A percentile compares a stretch with the other conserved stretches of the same genome.
These are phyloP conservation scores for Syncephalastrum racemosum DNA, from an alignment of 371 early-diverging fungal species.

Conservation along the genomic window DNA sequence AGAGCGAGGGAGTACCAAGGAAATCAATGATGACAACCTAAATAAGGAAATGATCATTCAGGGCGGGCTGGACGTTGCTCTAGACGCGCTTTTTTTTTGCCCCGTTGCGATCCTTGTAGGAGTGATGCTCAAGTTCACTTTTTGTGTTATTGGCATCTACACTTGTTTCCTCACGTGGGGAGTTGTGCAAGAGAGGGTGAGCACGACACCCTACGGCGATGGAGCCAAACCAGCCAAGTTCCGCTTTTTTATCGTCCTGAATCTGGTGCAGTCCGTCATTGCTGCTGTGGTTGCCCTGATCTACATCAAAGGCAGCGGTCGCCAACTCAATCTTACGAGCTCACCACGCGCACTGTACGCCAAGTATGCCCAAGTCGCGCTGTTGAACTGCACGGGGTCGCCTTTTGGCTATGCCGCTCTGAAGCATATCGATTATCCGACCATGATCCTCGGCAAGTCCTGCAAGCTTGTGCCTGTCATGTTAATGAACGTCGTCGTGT, in stretches of 20 bases:
- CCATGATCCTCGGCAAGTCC: conserved; percentile 95
- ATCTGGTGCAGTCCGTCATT: conserved; percentile 78
- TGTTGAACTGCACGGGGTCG: conserved; percentile 77
- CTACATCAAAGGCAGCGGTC: conserved; percentile 63
- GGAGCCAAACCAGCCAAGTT: conserved; percentile 65
- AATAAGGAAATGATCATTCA: too few species aligned
- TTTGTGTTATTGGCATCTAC: conserved; percentile 90
- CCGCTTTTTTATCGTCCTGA: conserved; percentile 87
- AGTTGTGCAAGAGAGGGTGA: conserved; percentile 89
- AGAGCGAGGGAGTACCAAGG: too few species aligned
- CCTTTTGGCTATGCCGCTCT: conserved; percentile 94
- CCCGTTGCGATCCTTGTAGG: neutral
- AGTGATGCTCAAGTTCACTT: conserved; percentile 62
- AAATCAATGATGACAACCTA: too few species aligned
- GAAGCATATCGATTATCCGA: conserved; percentile 96
- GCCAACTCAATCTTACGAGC: conserved; percentile 25
- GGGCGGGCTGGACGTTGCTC: too few species aligned
- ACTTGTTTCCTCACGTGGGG: conserved; percentile 96
- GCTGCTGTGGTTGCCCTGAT: conserved; percentile 76
- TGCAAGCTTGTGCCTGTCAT: conserved; percentile 98
- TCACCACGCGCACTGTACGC: conserved; percentile 48
- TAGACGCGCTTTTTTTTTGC: too few species aligned
- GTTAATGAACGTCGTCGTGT: conserved; percentile 91
- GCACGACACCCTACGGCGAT: conserved; percentile 78
- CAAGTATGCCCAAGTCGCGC: conserved; percentile 74